Evolutionary conservation across 495 filamentous ascomycete species (phyloP).

Genomic region (Penicillium pancosmium): DNA sequence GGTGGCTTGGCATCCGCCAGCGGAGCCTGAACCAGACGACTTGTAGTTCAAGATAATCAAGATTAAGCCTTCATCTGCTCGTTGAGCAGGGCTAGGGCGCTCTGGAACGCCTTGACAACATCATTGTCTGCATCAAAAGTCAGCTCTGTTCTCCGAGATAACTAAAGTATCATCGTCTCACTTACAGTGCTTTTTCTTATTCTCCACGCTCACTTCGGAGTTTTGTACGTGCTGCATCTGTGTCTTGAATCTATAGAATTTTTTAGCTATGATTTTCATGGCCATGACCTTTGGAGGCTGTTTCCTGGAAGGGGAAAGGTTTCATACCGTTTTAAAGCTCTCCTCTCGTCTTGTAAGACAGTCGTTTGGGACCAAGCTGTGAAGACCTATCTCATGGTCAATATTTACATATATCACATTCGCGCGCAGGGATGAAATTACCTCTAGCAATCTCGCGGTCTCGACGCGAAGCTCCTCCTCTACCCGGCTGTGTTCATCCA

Average conservation of each 20-base stretch:
- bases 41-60: neutral
- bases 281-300: neutral
- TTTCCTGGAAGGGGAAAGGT: neutral
- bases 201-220: slow-evolving; percentile 65
- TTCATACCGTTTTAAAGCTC: slow-evolving; percentile 65
- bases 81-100: slow-evolving; percentile 68
- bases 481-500: slow-evolving; percentile 57
- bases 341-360: slow-evolving; percentile 66
- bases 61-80: slow-evolving; percentile 31
- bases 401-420: neutral
- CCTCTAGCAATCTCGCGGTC: slow-evolving; percentile 63
- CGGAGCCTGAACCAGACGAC: neutral
- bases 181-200: slow-evolving; percentile 77
- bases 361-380: slow-evolving; percentile 68
- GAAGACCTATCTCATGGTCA: slow-evolving; percentile 58
- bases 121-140: slow-evolving; percentile 56
- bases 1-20: neutral
- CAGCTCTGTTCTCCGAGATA: too few species aligned
- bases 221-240: slow-evolving; percentile 73
- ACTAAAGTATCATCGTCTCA: slow-evolving; percentile 6
- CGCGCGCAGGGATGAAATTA: slow-evolving; percentile 24
- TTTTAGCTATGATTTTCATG: neutral
- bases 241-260: slow-evolving; percentile 64
- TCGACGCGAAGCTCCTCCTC: slow-evolving; percentile 67
- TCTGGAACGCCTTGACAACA: slow-evolving; percentile 81